Base-by-base conservation (phyloP, 805 yeast genomes). In the Candida adriatica region DNA sequence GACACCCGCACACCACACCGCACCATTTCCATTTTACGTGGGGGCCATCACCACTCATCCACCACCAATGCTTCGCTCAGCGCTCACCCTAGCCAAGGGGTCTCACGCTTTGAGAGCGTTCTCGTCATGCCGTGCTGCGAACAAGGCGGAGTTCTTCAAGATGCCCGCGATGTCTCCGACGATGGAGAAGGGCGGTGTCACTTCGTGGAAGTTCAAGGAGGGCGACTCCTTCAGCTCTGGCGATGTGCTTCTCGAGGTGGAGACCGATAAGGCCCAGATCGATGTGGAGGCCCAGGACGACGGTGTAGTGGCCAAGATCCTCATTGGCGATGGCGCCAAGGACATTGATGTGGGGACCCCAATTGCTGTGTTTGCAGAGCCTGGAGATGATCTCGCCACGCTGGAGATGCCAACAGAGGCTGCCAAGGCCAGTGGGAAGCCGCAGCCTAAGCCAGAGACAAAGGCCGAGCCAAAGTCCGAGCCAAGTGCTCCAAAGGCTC, bases 121-220 rank as follows among this genome's bases (percentile, higher is more conserved):
- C 31, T 59, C 56, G 32, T 37, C 44, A 6, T 38, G 55, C 6
- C 21, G 31, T n/a, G 33, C 35, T 7, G 18, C 46, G 4, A 32
- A 29, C 17, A 49, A 51, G 31, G 64, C 62, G 9, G 50, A 55
- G 32, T 54, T 73, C 43, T 86, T 85, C 62, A 77, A 68, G 33
- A 90, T 90, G 97, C 98, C 98, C 4, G 96, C 98, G 16, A 85
- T 90, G 96, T 88, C 96, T 5, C 98, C 98, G 26, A 90, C 98
- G 6, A 90, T 90, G 98, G 86, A 87, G 18, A 84, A 79, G 53
- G 98, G 98, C 24, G 96, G 95, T 6, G 72, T 90, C 42, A 84
- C 86, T 9, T 68, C 75, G 33, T 90, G 98, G 98, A 83, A 85
- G 55, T 67, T 78, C 49, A 78, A 87, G 56, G 79, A 70, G 30